Percentiles rank a stretch among this genome's conserved stretches.
Evolutionary conservation across 1,284 basidiomycete species (phyloP).

Genomic region (Microbotryum intermedium): DNA sequence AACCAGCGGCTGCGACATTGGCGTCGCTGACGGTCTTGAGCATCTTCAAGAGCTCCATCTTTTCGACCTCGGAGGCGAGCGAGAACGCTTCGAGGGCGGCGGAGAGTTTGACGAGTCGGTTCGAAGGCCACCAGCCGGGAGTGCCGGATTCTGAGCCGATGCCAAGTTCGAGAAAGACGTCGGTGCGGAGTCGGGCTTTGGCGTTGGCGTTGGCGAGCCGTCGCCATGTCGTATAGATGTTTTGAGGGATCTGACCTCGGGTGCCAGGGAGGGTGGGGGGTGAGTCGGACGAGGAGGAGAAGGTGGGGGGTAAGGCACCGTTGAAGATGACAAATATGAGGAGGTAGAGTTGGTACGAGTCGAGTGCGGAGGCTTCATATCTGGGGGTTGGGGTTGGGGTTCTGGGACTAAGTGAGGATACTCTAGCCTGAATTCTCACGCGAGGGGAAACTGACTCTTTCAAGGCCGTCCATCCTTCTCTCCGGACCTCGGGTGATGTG

Average conservation of each 20-base stretch:
- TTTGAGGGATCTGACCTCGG: conserved; percentile 65
- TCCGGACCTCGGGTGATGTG: conserved; percentile 80
- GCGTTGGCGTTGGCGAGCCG: conserved; percentile 81
- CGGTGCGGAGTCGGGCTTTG: conserved; percentile 64
- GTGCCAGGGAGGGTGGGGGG: conserved; percentile 49
- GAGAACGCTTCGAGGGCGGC: conserved; percentile 79
- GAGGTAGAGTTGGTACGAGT: conserved; percentile 78
- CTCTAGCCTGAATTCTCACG: background rate
- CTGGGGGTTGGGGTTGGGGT: conserved; percentile 46
- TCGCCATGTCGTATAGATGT: conserved; percentile 74
- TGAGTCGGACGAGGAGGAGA: conserved; percentile 62
- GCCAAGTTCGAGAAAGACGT: conserved; percentile 57
- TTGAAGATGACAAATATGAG: conserved; percentile 81
- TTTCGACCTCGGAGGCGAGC: conserved; percentile 73
- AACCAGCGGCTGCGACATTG: conserved; percentile 1
- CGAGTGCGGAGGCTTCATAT: conserved; percentile 59
- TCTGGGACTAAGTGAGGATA: background rate
- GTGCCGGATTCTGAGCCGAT: conserved; percentile 54
- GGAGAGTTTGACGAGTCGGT: conserved; percentile 77
- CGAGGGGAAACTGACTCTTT: conserved; percentile 57
- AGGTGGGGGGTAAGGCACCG: conserved; percentile 51
- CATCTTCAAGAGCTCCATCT: conserved; percentile 57
- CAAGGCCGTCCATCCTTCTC: conserved; percentile 69
- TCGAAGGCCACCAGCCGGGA: conserved; percentile 73
- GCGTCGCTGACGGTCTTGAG: conserved; percentile 13